These are phyloP conservation scores for Aquanectria penicillioides DNA, from an alignment of 2,329 filamentous ascomycete species.

Conservation along the genomic window DNA sequence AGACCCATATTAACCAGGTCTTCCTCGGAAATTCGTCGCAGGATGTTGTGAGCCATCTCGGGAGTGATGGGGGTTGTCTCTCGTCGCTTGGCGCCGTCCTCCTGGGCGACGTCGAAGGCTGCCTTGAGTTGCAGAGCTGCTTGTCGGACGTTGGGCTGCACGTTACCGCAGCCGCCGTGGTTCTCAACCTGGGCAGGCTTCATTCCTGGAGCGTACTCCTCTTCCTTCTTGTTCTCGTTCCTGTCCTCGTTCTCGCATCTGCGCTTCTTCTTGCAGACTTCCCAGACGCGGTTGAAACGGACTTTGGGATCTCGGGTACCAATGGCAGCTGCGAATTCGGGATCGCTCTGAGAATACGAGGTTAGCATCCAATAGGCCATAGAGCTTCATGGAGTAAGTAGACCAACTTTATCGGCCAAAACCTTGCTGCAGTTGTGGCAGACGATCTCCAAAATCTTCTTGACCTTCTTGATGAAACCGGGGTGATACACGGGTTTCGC, in stretches of 20 bases:
- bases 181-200: slow-evolving; percentile 63
- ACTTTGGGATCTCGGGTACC: slow-evolving; percentile 90
- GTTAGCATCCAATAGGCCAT: slow-evolving; percentile 70
- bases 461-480: slow-evolving; percentile 98
- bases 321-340: slow-evolving; percentile 84
- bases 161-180: slow-evolving; percentile 94
- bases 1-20: slow-evolving; percentile 89
- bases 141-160: slow-evolving; percentile 87
- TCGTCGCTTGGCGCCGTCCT: slow-evolving; percentile 77
- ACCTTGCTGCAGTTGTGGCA: slow-evolving; percentile 99
- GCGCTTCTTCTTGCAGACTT: slow-evolving; percentile 88
- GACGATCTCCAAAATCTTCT: slow-evolving; percentile 98
- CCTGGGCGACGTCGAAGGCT: slow-evolving; percentile 70
- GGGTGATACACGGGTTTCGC: slow-evolving; percentile 94
- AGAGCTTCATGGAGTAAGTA: slow-evolving; percentile 64
- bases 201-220: slow-evolving; percentile 69
- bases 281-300: slow-evolving; percentile 93
- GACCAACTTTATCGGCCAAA: slow-evolving; percentile 97
- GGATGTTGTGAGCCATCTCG: slow-evolving; percentile 84
- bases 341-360: slow-evolving; percentile 75
- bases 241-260: slow-evolving; percentile 84
- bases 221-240: slow-evolving; percentile 74
- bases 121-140: slow-evolving; percentile 85
- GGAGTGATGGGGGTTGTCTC: slow-evolving; percentile 87
- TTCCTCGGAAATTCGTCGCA: slow-evolving; percentile 83